Conservation (phyloP, 1,284 basidiomycete genomes). For the Lentinula novae-zelandiae region DNA sequence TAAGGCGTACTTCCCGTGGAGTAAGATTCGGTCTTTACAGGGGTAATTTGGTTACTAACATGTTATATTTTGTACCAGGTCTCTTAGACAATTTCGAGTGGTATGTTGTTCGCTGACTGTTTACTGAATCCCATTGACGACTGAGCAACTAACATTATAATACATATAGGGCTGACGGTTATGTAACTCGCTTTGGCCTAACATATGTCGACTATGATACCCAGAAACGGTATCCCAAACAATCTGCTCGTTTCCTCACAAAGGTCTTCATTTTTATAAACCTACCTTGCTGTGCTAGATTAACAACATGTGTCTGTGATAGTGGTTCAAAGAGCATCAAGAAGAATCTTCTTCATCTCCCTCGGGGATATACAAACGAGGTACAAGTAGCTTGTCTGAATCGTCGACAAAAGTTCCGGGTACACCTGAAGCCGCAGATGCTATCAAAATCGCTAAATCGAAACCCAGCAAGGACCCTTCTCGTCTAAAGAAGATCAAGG, state of each 20-base stretch:
- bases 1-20: slow-evolving; percentile 71
- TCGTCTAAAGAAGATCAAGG: background rate
- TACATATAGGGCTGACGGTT: slow-evolving; percentile 52
- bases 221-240: slow-evolving; percentile 66
- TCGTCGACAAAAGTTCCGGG: slow-evolving; percentile 2
- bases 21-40: slow-evolving; percentile 25
- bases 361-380: background rate
- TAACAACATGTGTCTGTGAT: background rate
- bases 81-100: slow-evolving; percentile 77
- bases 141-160: background rate
- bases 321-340: slow-evolving; percentile 17
- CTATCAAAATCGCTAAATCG: background rate
- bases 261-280: slow-evolving; percentile 24
- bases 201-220: slow-evolving; percentile 71
- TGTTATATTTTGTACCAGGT: slow-evolving; percentile 29
- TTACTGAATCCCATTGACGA: background rate
- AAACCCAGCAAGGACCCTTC: background rate
- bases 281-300: background rate
- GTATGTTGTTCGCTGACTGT: slow-evolving; percentile 20
- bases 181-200: slow-evolving; percentile 58
- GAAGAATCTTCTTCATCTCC: background rate
- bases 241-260: slow-evolving; percentile 55
- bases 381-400: background rate
- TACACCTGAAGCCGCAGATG: background rate
- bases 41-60: background rate